A percentile compares a stretch with the other conserved stretches of the same genome.
phyloP scores from a whole-genome alignment of 1,284 basidiomycete species.

The Pseudozyma hubeiensis region DNA sequence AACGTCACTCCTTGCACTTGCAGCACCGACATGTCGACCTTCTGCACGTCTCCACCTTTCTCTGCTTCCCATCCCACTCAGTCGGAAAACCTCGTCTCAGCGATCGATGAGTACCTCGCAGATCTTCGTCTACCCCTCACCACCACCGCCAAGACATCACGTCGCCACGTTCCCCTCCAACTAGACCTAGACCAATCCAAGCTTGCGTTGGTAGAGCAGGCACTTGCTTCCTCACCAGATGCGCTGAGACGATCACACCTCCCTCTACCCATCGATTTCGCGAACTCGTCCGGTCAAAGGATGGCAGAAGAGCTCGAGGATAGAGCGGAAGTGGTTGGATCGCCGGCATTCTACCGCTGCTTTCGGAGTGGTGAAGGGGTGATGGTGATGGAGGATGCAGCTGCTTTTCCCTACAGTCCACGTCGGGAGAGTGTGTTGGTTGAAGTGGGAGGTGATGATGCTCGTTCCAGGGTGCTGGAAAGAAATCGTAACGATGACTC shows the following conservation, averaged over 20 bases:
- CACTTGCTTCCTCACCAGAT: constrained; percentile 10
- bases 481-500: too few species aligned
- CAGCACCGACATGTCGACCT: neutral
- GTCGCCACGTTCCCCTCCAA: neutral
- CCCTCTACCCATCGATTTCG: neutral
- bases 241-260: neutral
- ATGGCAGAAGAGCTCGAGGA: neutral
- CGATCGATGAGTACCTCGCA: constrained; percentile 45
- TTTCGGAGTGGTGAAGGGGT: neutral
- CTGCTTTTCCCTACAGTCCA: constrained; percentile 46
- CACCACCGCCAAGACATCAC: neutral
- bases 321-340: neutral
- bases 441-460: neutral
- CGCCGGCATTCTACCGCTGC: constrained; percentile 21
- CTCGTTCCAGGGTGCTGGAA: neutral
- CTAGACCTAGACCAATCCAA: constrained; percentile 5
- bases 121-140: constrained; percentile 4
- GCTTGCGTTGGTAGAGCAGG: neutral
- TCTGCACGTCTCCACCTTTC: neutral
- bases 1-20: constrained; percentile 6
- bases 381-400: constrained; percentile 14
- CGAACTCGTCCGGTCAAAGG: neutral
- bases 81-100: constrained; percentile 22
- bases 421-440: constrained; percentile 9
- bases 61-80: neutral